These are phyloP conservation scores for Gonapodya prolifera DNA, from an alignment of 192 early-diverging fungal species.

Conservation along the genomic window DNA sequence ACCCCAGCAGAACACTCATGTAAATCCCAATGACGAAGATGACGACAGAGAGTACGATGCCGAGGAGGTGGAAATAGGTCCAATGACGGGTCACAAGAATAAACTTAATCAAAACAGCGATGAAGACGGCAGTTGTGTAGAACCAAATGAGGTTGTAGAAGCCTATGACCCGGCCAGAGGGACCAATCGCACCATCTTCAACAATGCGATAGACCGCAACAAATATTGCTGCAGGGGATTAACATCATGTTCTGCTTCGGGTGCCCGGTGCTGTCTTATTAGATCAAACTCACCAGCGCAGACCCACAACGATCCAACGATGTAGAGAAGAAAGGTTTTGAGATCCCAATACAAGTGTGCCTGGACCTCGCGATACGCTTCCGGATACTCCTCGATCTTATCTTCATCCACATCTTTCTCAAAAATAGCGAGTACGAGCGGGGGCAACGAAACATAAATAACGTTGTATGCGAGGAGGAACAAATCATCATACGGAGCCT, in stretches of 20 bases:
- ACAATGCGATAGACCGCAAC: neutral
- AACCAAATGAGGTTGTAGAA: neutral
- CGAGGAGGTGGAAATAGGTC: neutral
- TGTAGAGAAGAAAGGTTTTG: neutral
- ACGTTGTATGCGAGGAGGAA: slow-evolving; percentile 42
- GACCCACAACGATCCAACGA: neutral
- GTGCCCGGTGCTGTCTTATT: no score
- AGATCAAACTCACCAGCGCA: neutral
- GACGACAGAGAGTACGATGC: neutral
- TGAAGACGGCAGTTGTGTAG: neutral
- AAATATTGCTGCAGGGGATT: neutral
- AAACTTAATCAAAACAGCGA: neutral
- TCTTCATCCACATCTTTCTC: slow-evolving; percentile 30
- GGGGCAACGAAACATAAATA: slow-evolving; percentile 34
- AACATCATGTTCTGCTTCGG: no score
- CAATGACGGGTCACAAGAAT: neutral
- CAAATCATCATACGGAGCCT: slow-evolving; percentile 36
- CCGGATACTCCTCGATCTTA: slow-evolving; percentile 20
- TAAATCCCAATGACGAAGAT: neutral
- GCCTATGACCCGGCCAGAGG: neutral
- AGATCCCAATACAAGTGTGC: neutral
- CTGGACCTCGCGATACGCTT: slow-evolving; percentile 20
- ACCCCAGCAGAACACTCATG: neutral
- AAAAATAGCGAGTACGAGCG: slow-evolving; percentile 30
- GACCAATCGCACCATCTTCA: neutral